A percentile compares a stretch with the other conserved stretches of the same genome.
Conservation (phyloP, 768 basidiomycete genomes). For the Agrocybe praecox region DNA sequence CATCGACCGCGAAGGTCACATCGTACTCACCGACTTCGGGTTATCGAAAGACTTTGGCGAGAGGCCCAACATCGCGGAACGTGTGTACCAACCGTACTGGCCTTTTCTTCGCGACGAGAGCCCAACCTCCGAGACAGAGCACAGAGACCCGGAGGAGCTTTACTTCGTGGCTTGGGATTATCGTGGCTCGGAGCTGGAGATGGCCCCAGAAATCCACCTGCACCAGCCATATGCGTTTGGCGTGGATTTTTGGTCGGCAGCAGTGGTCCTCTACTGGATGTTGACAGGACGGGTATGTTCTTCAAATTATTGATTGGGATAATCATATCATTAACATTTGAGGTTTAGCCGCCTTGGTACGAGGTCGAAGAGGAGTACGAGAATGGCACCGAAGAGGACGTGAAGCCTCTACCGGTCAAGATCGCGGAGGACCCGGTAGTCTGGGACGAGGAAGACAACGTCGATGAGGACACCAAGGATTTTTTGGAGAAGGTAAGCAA, state of each 20-base stretch:
- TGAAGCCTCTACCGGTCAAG: conserved; percentile 16
- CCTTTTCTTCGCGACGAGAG: conserved; percentile 26
- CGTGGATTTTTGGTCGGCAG: conserved; percentile 78
- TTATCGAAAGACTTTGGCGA: conserved; percentile 29
- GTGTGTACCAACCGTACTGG: conserved; percentile 34
- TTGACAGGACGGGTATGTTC: conserved; percentile 54
- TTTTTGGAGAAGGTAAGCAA: conserved; percentile 25
- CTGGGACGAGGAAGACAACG: conserved; percentile 25
- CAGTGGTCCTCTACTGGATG: conserved; percentile 73
- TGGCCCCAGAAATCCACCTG: conserved; percentile 32
- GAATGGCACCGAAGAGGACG: conserved; percentile 13
- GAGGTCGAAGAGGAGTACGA: conserved; percentile 19
- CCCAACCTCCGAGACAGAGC: conserved; percentile 17
- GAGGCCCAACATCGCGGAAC: conserved; percentile 25
- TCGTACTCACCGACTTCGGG: conserved; percentile 34
- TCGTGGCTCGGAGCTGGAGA: conserved; percentile 32
- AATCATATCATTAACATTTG: background rate
- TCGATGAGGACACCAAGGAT: conserved; percentile 25
- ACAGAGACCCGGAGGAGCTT: conserved; percentile 24
- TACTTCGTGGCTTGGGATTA: conserved; percentile 25
- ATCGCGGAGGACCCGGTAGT: conserved; percentile 23
- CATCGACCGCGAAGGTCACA: conserved; percentile 29
- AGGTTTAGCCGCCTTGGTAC: conserved; percentile 25
- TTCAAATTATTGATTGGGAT: background rate
- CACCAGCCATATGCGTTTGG: conserved; percentile 29